Base-by-base conservation (phyloP, 192 early-diverging fungal species). In the Thoreauomyces humboldtii region DNA sequence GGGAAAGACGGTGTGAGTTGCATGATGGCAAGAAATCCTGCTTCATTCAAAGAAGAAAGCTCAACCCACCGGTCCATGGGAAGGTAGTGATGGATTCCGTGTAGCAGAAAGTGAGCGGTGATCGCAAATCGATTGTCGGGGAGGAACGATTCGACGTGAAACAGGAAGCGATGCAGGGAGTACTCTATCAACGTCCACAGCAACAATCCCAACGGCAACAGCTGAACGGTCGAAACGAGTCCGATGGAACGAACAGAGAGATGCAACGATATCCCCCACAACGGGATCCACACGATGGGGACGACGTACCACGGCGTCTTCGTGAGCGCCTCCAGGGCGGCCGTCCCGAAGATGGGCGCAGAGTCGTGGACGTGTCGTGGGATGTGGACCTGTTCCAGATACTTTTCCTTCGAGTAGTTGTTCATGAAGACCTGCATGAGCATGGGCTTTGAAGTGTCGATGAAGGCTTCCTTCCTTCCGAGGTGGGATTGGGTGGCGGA, bases 51-150 rank as follows among this genome's bases (percentile, higher is more conserved):
- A 19, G 28, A 25, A 25, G 36, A 19, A 12, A 29, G 38, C 11
- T 41, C 9, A n/a, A n/a, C 70, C 66, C 78, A 90, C 83, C 79
- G 87, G 69, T 98, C 93, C 93, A 95, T 95, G 12, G 95, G 95
- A 28, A 98, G 71, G 73, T 89, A 95, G 70, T 98, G 93, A 74
- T 98, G 95, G 32, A 98, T 89, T n/a, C 95, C 95, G 71, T 98
- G 95, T 19, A 94, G 80, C 68, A 90, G 59, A 70, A 98, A 98
- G 66, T 98, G 95, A 9, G 87, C 60, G 6, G 82, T 71, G 63
- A 94, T 81, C 12, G 86, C 84, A 34, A 85, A 56, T 21, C 82
- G 87, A 52, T 90, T 83, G 69, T 95, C 92, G 36, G 95, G 95
- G 35, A 98, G 74, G 58, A 84, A 71, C 14, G 88, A 82, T 72